A percentile compares a stretch with the other conserved stretches of the same genome.
Evolutionary conservation across 2,329 filamentous ascomycete genomes (phyloP).

Genomic region (Penicillium rolfsii): DNA sequence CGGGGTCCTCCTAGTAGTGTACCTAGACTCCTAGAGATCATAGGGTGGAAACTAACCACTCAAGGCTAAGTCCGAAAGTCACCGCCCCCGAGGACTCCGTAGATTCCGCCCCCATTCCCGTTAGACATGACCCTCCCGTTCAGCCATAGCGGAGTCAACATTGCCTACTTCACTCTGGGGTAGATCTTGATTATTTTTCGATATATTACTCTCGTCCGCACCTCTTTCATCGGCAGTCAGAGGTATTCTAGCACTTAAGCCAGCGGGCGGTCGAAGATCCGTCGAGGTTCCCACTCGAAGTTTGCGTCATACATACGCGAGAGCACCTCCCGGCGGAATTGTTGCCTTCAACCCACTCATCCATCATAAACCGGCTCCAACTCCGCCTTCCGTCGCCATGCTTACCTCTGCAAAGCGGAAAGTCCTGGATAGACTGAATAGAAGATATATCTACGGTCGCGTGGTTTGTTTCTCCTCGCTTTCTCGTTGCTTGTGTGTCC

Average conservation of each 20-base stretch:
- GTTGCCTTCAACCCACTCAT: conserved; percentile 30
- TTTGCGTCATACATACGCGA: conserved; percentile 48
- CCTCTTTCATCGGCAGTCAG: not conserved
- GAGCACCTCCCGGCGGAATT: conserved; percentile 28
- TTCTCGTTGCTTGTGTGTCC: not conserved
- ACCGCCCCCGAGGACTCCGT: not conserved
- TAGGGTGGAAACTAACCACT: conserved; percentile 2
- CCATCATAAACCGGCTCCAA: conserved; percentile 22
- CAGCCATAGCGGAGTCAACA: conserved; percentile 15
- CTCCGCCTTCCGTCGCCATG: conserved; percentile 40
- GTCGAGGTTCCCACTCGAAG: conserved; percentile 12
- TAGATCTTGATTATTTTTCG: not conserved
- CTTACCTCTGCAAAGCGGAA: conserved; percentile 46
- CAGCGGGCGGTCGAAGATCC: conserved; percentile 8
- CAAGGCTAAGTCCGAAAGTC: conserved; percentile 14
- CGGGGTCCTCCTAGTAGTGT: not conserved
- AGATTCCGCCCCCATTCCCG: conserved; percentile 12
- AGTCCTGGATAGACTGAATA: conserved; percentile 50
- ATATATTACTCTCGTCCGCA: conserved; percentile 2
- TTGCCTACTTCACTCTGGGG: conserved; percentile 19
- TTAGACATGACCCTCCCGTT: conserved; percentile 15
- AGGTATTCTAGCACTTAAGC: not conserved
- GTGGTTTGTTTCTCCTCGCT: conserved; percentile 40
- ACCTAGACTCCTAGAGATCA: not conserved
- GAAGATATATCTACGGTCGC: conserved; percentile 52